Base-by-base conservation (phyloP, 495 filamentous ascomycete species). In the Thozetella sp. region DNA sequence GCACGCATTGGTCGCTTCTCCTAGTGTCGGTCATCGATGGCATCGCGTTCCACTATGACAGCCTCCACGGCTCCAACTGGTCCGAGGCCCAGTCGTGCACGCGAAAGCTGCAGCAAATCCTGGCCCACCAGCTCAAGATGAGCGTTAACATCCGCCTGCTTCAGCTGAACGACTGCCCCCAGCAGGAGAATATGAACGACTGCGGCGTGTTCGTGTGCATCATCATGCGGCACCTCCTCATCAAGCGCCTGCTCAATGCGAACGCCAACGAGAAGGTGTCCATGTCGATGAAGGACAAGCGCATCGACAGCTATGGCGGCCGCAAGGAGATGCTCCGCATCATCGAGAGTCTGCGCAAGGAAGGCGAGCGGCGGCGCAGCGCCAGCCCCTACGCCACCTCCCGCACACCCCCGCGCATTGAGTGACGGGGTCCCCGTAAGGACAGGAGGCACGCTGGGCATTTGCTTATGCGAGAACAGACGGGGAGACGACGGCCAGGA, bases 191-290 rank as follows among this genome's bases (percentile, higher is more conserved):
- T 65, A 85, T 88, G 55, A 91, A 83, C 61, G 96, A 98, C 75
- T 99, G 96, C 68, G 96, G 96, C 15, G 93, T 99, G 0, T 97
- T 92, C 71, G 96, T 99, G 1, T 98, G 96, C 71, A 83, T 97
- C 63, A 82, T 90, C 56, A 99, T 98, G 93, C 83, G 90, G 40
- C 86, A 97, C 72, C 74, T 99, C 17, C 84, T 99, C 20, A 72
- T 97, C 34, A 92, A 90, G 72, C 81, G 90, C 50, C 75, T 99
- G n/a, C 75, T 99, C 46, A 82, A 78, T 48, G 91, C 90, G 2
- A 88, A 90, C 64, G 83, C 87, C 1, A 83, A 82, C 54, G 84
- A 92, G 68, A 95, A 95, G 72, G 86, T 97, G n/a, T 92, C 86
- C 62, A 97, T 98, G 93, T 93, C 88, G 61, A 88, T 99, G 80